Evolutionary conservation across 768 basidiomycete genomes (phyloP).

Genomic region (Cystobasidium tubakii): DNA sequence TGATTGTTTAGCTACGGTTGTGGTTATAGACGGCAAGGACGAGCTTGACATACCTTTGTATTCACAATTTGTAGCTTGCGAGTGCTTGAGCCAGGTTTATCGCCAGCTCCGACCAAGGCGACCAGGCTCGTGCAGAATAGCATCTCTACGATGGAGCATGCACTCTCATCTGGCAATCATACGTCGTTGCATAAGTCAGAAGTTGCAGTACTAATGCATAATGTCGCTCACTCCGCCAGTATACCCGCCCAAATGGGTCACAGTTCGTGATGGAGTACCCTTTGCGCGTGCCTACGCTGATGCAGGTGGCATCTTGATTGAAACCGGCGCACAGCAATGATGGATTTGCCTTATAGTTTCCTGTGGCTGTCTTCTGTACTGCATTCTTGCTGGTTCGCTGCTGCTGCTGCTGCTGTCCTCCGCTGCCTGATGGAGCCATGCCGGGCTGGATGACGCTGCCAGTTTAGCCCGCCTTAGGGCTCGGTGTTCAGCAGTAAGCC

Average conservation of each 20-base stretch:
- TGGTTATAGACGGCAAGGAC: no score
- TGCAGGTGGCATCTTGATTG: conserved; percentile 56
- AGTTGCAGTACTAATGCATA: background rate
- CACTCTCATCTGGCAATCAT: conserved; percentile 69
- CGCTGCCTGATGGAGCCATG: conserved; percentile 5
- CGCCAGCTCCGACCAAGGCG: conserved; percentile 90
- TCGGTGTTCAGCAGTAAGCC: no score
- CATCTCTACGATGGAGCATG: conserved; percentile 96
- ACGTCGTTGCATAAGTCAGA: background rate
- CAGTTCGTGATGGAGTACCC: conserved; percentile 97
- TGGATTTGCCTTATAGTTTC: conserved; percentile 30
- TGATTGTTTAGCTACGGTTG: background rate
- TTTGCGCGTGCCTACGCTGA: conserved; percentile 88
- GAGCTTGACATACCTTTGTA: conserved; percentile 66
- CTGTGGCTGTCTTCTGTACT: conserved; percentile 12
- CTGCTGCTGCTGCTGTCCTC: background rate
- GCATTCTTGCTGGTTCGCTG: background rate
- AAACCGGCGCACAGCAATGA: conserved; percentile 21
- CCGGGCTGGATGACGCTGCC: background rate
- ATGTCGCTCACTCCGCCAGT: conserved; percentile 73
- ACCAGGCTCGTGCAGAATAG: conserved; percentile 97
- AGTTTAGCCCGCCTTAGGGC: background rate
- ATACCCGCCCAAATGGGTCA: conserved; percentile 93
- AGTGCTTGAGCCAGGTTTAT: conserved; percentile 82
- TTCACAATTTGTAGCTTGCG: conserved; percentile 95